Evolutionary conservation across 495 filamentous ascomycete species (phyloP).

Genomic region (Penicillium tannophilum): DNA sequence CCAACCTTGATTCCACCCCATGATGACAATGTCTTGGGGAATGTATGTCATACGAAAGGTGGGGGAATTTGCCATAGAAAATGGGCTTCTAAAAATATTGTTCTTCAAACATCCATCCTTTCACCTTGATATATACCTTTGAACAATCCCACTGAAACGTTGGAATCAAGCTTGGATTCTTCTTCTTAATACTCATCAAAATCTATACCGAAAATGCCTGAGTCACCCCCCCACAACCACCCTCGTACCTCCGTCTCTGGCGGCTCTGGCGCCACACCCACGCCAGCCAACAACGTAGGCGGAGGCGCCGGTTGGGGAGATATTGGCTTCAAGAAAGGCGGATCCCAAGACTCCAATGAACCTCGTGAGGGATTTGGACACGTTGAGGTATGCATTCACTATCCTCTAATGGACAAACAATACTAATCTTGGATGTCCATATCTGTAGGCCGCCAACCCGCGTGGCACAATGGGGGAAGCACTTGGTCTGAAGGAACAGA

Average conservation of each 20-base stretch:
- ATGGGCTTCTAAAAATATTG: background rate
- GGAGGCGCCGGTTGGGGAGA: slow-evolving; percentile 27
- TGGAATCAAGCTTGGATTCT: background rate
- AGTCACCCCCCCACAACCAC: slow-evolving; percentile 18
- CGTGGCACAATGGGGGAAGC: slow-evolving; percentile 33
- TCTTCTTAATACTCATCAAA: background rate
- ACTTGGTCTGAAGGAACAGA: slow-evolving; percentile 37
- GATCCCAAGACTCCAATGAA: slow-evolving; percentile 7
- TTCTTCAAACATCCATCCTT: background rate
- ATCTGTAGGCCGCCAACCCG: slow-evolving; percentile 25
- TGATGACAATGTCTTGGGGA: background rate
- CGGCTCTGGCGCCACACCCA: slow-evolving; percentile 32
- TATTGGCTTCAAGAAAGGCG: slow-evolving; percentile 23
- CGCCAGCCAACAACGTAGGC: slow-evolving; percentile 37
- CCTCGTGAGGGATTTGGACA: slow-evolving; percentile 29
- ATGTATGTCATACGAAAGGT: background rate
- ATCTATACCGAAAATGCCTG: slow-evolving; percentile 14
- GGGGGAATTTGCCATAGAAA: background rate
- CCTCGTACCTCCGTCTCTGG: slow-evolving; percentile 24
- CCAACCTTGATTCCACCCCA: background rate
- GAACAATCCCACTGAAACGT: background rate
- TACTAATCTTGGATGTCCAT: background rate
- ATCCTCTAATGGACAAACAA: background rate
- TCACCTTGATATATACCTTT: background rate
- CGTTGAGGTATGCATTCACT: slow-evolving; percentile 25